These are phyloP conservation scores for Aegilops longissima DNA, from an alignment of 176 grass and related monocot genomes.

Conservation along the genomic window DNA sequence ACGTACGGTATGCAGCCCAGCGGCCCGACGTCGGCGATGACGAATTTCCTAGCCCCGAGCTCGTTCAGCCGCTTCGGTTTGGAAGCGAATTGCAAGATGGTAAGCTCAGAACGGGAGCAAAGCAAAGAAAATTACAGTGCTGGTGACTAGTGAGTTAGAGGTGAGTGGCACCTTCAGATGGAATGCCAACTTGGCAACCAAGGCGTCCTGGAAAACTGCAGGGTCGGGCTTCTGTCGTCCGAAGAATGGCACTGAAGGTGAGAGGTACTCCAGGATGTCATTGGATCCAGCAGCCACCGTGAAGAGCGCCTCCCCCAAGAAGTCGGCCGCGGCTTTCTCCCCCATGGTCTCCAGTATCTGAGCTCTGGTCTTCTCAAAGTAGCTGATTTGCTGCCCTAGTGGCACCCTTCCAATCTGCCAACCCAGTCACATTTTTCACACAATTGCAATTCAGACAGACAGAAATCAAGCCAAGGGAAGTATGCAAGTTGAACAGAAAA, in stretches of 20 bases:
- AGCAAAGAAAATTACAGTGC: neutral
- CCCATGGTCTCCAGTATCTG: conserved; percentile 37
- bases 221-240: conserved; percentile 51
- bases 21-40: conserved; percentile 71
- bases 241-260: conserved; percentile 73
- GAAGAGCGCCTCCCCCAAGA: conserved; percentile 65
- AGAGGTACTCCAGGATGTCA: conserved; percentile 76
- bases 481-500: neutral
- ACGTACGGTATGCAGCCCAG: conserved; percentile 81
- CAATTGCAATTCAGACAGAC: conserved; percentile 16
- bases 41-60: conserved; percentile 71
- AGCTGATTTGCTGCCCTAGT: conserved; percentile 62
- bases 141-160: neutral
- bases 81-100: neutral
- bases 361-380: conserved; percentile 71
- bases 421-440: neutral
- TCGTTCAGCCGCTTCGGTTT: conserved; percentile 52
- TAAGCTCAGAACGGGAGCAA: neutral
- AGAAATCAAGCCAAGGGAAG: conserved; percentile 16
- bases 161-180: conserved; percentile 62
- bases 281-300: conserved; percentile 62
- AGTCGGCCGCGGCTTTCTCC: conserved; percentile 48
- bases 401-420: conserved; percentile 73
- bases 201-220: conserved; percentile 54
- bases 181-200: conserved; percentile 72